Evolutionary conservation across 331 rosid genomes (phyloP).

Genomic region (Quercus phellos): DNA sequence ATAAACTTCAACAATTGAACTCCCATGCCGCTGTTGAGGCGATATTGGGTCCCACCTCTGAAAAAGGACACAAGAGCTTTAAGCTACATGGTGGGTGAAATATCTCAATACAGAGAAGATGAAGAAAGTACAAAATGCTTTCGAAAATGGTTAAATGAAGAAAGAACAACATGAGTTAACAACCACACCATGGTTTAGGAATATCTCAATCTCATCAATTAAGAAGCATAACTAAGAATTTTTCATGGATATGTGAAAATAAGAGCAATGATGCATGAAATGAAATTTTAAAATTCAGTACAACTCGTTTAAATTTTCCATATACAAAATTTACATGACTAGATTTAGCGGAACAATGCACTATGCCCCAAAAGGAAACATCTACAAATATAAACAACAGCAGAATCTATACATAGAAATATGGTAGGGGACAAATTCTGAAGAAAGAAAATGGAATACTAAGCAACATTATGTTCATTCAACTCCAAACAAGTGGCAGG

Average conservation of each 20-base stretch:
- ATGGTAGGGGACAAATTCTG: neutral
- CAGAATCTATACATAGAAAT: neutral
- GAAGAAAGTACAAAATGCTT: constrained; percentile 8
- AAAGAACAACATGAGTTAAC: too few relatives aligned
- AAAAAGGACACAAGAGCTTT: constrained; percentile 21
- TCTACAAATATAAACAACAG: neutral
- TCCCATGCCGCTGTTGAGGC: constrained; percentile 91
- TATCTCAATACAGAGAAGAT: constrained; percentile 10
- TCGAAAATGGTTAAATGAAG: too few relatives aligned
- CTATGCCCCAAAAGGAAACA: neutral
- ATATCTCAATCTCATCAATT: too few relatives aligned
- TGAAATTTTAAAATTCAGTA: too few relatives aligned
- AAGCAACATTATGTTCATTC: neutral
- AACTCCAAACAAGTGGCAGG: neutral
- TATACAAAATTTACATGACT: too few relatives aligned
- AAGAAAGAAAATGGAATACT: neutral
- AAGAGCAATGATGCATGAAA: too few relatives aligned
- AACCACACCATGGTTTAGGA: too few relatives aligned
- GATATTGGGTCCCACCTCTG: constrained; percentile 96
- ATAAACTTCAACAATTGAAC: constrained; percentile 92
- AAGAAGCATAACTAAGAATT: too few relatives aligned
- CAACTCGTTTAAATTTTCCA: too few relatives aligned
- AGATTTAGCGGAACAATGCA: too few relatives aligned
- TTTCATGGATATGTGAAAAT: too few relatives aligned
- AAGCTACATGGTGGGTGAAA: neutral